A percentile compares a stretch with the other conserved stretches of the same genome.
These are phyloP conservation scores for Bothriochloa decipiens DNA, from an alignment of 176 grass and related monocot species.

Conservation along the genomic window DNA sequence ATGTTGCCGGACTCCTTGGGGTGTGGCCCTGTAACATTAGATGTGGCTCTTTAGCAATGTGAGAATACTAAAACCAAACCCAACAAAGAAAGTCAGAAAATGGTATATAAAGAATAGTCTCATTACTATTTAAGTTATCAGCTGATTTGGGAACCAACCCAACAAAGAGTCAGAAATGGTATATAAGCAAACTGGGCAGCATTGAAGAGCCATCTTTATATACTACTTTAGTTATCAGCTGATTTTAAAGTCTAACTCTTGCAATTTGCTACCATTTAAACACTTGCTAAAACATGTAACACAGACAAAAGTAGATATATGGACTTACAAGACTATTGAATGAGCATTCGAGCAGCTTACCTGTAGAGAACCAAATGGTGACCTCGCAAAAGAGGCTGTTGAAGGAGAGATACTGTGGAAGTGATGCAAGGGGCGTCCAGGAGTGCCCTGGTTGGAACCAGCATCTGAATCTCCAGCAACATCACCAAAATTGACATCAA, in stretches of 20 bases:
- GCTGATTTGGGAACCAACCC: background rate
- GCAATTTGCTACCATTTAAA: background rate
- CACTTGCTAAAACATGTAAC: background rate
- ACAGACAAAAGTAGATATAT: background rate
- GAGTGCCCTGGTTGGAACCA: slow-evolving; percentile 73
- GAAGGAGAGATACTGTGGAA: slow-evolving; percentile 77
- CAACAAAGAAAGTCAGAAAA: background rate
- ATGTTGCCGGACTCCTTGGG: slow-evolving; percentile 54
- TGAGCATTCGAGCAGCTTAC: slow-evolving; percentile 52
- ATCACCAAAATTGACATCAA: slow-evolving; percentile 91
- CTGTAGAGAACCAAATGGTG: slow-evolving; percentile 67
- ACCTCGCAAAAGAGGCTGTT: slow-evolving; percentile 61
- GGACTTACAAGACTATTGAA: background rate
- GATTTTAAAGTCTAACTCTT: background rate
- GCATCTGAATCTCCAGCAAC: slow-evolving; percentile 76
- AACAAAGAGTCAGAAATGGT: background rate
- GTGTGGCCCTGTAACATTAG: slow-evolving; percentile 53
- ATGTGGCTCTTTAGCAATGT: background rate
- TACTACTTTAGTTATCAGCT: background rate
- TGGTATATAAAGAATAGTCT: too few relatives aligned
- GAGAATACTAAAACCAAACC: background rate
- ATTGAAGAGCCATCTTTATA: background rate
- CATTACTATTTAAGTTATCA: background rate
- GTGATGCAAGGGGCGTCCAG: slow-evolving; percentile 63
- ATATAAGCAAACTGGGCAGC: background rate